phyloP scores from a whole-genome alignment of 257 asterid species.

The Linaria vulgaris region DNA sequence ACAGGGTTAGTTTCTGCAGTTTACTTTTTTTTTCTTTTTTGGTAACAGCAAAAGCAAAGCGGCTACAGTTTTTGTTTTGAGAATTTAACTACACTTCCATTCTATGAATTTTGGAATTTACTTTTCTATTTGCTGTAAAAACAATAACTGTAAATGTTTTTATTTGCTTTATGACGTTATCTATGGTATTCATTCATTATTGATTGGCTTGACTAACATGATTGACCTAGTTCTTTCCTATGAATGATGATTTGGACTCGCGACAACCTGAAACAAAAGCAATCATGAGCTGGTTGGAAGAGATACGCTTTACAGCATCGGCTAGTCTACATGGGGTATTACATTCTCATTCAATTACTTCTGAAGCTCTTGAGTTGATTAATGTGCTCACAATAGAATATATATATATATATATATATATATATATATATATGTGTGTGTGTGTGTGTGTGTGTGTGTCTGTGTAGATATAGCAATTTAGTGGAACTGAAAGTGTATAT shows the following conservation, averaged over 20 bases:
- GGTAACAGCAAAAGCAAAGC: neutral
- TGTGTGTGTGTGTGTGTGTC: too few species aligned
- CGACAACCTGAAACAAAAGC: slow-evolving; percentile 99
- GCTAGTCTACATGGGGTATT: slow-evolving; percentile 97
- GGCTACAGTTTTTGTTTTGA: neutral
- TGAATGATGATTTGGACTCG: slow-evolving; percentile 70
- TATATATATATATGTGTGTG: too few species aligned
- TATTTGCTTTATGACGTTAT: neutral
- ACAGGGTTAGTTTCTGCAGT: neutral
- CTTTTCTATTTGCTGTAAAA: neutral
- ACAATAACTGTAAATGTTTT: neutral
- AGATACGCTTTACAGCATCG: slow-evolving; percentile 79
- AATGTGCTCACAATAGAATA: slow-evolving; percentile 1
- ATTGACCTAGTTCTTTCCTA: slow-evolving; percentile 87
- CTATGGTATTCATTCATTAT: slow-evolving; percentile 31
- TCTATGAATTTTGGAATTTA: neutral
- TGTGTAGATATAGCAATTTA: neutral
- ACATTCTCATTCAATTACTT: slow-evolving; percentile 22
- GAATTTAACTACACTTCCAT: neutral
- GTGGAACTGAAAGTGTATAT: neutral
- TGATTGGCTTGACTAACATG: slow-evolving; percentile 50
- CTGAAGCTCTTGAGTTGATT: slow-evolving; percentile 1
- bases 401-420: too few species aligned
- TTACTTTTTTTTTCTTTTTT: neutral
- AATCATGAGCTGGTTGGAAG: slow-evolving; percentile 78